Evolutionary conservation across 352 stramenopile species (phyloP), one percentile per base, ranked within the genome.

Genomic region (Phytophthora pinifolia): DNA sequence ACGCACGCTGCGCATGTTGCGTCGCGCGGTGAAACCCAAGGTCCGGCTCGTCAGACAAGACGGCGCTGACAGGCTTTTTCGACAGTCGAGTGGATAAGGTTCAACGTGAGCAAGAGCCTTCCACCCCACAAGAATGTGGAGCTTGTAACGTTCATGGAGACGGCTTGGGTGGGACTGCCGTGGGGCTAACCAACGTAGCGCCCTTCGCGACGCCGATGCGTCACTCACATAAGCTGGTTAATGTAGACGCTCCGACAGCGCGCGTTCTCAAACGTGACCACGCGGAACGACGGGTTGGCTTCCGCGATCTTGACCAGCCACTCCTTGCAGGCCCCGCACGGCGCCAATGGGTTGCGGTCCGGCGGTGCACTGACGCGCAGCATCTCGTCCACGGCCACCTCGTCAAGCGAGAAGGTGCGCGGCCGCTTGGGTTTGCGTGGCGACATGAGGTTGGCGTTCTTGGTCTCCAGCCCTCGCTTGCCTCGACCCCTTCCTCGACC

Each of bases 231-330:
- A 62, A 94, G 74, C 57, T 94, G 85, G 41, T 80, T 87, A 46
- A 93, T 76, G 68, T 98, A 99, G 14, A 98, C 75, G 51, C 86
- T 96, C 47, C 89, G 87, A 62, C 94, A 98, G 33, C 88, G 74
- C 27, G 82, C 75, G 74, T 98, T 97, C 43, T 97, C 97, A 52
- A 99, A 99, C 17, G 96, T 99, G 12, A 99, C 68, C 38, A 99
- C 92, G 49, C 91, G 92, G 64, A 99, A 99, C 36, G 96, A 87
- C 43, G 97, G 97, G 62, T 99, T 99, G 12, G 90, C 90, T 73
- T 99, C 95, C 6, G 96, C 96, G 60, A 99, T 99, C 73, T 99
- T 99, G 57, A 98, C 97, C 29, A 99, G 81, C 97, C 97, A 99
- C 68, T 99, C 97, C 63, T 98, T 98, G 79, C 97, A 99, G 12